Conservation (phyloP, 345 rosid species). For the Eucalyptus fibrosa region DNA sequence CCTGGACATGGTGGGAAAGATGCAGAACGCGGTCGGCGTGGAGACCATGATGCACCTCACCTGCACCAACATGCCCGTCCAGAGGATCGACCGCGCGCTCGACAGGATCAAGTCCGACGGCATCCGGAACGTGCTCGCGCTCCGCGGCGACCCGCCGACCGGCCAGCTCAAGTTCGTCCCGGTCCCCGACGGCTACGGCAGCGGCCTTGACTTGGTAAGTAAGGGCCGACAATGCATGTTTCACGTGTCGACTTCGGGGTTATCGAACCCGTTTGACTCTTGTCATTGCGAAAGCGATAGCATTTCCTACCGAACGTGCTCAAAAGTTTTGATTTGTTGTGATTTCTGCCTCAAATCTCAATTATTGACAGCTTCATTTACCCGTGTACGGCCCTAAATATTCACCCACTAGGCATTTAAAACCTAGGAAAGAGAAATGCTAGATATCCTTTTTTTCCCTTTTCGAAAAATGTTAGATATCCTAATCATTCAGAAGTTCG, state of each 20-base stretch:
- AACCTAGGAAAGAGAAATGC: background rate
- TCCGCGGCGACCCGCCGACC: conserved; percentile 94
- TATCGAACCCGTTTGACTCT: background rate
- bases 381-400: background rate
- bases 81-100: conserved; percentile 89
- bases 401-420: background rate
- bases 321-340: background rate
- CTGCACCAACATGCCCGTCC: conserved; percentile 94
- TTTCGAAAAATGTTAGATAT: background rate
- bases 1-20: conserved; percentile 74
- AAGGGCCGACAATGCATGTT: background rate
- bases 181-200: conserved; percentile 80
- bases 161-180: conserved; percentile 95
- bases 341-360: background rate
- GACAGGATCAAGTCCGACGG: conserved; percentile 73
- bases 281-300: background rate
- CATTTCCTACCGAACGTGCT: background rate
- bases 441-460: background rate
- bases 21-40: conserved; percentile 90
- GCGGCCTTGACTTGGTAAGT: conserved; percentile 78
- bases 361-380: background rate
- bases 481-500: background rate
- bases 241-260: background rate
- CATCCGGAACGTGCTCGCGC: conserved; percentile 93
- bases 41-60: conserved; percentile 99